Percentiles rank a stretch among this genome's conserved stretches.
phyloP scores from a whole-genome alignment of 164 flowering plant species.

The Vitis rotundifolia region DNA sequence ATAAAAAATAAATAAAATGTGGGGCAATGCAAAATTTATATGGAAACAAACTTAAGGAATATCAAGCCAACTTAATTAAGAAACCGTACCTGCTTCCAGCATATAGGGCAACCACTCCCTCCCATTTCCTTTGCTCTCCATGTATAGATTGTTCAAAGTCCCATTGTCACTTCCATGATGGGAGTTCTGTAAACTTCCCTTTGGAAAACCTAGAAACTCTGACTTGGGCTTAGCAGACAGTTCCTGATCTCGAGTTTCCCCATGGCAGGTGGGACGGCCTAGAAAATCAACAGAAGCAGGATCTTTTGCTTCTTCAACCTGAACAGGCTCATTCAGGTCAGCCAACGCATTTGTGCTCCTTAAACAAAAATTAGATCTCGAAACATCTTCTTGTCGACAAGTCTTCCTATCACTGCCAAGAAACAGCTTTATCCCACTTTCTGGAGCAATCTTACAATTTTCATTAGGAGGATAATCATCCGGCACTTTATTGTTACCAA shows the following conservation, averaged over 20 bases:
- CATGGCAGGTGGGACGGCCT: conserved; percentile 19
- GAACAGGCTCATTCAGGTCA: conserved; percentile 79
- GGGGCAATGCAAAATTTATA: not conserved
- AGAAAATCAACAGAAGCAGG: conserved; percentile 37
- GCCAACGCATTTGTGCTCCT: conserved; percentile 39
- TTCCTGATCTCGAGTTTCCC: conserved; percentile 24
- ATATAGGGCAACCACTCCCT: conserved; percentile 31
- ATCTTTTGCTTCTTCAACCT: conserved; percentile 46
- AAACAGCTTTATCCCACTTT: conserved; percentile 33
- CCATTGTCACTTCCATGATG: conserved; percentile 19
- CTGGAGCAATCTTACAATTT: conserved; percentile 23
- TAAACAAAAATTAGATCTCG: conserved; percentile 27
- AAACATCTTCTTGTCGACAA: conserved; percentile 23
- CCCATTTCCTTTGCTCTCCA: conserved; percentile 27
- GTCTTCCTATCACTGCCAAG: conserved; percentile 26
- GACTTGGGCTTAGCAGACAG: conserved; percentile 21
- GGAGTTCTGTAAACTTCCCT: conserved; percentile 19
- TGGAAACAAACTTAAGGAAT: not conserved
- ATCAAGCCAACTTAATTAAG: not conserved
- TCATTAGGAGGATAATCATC: conserved; percentile 20
- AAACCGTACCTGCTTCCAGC: conserved; percentile 42
- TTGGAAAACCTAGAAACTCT: conserved; percentile 21
- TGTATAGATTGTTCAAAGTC: conserved; percentile 5
- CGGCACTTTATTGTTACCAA: conserved; percentile 28
- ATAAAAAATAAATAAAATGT: not conserved